Evolutionary conservation across 1,284 basidiomycete species (phyloP), one percentile per base, ranked within the genome.

Genomic region (Cryptococcus deneoformans): DNA sequence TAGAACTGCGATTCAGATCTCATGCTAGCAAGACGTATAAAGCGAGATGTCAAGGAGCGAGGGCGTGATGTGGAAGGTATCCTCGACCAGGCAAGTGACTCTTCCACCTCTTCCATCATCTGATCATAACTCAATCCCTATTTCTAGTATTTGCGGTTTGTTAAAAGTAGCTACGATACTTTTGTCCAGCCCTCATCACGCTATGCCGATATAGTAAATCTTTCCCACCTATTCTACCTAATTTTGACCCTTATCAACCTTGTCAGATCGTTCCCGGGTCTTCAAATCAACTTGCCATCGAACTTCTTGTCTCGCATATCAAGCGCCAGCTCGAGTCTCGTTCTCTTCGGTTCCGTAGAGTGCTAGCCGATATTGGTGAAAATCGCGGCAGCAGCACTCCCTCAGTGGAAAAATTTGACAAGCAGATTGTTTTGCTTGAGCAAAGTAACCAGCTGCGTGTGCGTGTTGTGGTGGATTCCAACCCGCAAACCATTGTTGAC

Each of bases 1-100:
- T 52, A 77, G 74, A 78, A 64, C 82, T 93, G 91, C 54, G 95
- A 98, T 72, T 89, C 92, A 2, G 95, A 99, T 74, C 80, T 98
- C 11, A 99, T 99, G 95, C 86, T 99, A 46, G 93, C 95, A 2
- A 84, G 95, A 51, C 86, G 95, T 39, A 89, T 99, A 59, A 82
- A 85, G 63, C 82, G 95, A 56, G 95, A 99, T 69, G 85, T 90
- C 6, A 84, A 86, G 63, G 93, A 99, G 73, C 84, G 95, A 44
- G 92, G 90, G 0, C 81, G 95, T 58, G 86, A 84, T 59, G 87
- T 97, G 0, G 85, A 87, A 0, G 93, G 94, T 3, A 85, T 97
- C 52, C 81, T 99, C 12, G 88, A 94, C 67, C 95, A 98, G 86
- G 60, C 62, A 11, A 50, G 46, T 46, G 36, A 40, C 20, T 43